phyloP scores from a whole-genome alignment of 106 monocot species.

The Cymbidium sinense region DNA sequence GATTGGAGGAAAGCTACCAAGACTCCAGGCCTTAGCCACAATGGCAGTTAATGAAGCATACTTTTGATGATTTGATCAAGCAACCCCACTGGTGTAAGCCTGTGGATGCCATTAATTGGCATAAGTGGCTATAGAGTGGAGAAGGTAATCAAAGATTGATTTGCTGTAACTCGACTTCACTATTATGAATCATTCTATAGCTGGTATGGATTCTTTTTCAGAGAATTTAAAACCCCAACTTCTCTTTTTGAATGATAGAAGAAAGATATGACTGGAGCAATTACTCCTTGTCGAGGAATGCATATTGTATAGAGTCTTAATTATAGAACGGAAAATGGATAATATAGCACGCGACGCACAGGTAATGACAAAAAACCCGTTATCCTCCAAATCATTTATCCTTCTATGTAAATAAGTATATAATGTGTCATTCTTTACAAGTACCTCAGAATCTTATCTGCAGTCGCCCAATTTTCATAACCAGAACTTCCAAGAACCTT shows the following conservation, averaged over 20 bases:
- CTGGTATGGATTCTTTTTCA: too few species aligned
- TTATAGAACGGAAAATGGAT: neutral
- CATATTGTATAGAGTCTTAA: neutral
- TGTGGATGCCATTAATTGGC: too few species aligned
- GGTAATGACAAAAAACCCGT: neutral
- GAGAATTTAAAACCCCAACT: too few species aligned
- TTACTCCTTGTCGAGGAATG: neutral
- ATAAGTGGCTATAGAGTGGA: too few species aligned
- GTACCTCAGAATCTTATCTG: neutral
- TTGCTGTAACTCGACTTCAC: too few species aligned
- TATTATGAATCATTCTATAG: too few species aligned
- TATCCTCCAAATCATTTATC: neutral
- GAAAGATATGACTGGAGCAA: too few species aligned
- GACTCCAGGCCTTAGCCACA: slow-evolving; percentile 21
- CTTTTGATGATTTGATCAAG: neutral
- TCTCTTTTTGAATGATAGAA: too few species aligned
- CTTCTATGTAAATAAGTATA: neutral
- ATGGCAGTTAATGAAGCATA: neutral
- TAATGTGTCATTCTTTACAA: neutral
- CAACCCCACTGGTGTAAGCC: neutral
- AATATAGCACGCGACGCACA: neutral
- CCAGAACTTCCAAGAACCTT: too few species aligned
- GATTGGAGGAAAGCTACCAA: slow-evolving; percentile 12
- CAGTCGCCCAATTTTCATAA: too few species aligned
- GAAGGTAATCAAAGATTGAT: too few species aligned